Base-by-base conservation (phyloP, 2,329 filamentous ascomycete genomes). In the Epichloe gansuensis region DNA sequence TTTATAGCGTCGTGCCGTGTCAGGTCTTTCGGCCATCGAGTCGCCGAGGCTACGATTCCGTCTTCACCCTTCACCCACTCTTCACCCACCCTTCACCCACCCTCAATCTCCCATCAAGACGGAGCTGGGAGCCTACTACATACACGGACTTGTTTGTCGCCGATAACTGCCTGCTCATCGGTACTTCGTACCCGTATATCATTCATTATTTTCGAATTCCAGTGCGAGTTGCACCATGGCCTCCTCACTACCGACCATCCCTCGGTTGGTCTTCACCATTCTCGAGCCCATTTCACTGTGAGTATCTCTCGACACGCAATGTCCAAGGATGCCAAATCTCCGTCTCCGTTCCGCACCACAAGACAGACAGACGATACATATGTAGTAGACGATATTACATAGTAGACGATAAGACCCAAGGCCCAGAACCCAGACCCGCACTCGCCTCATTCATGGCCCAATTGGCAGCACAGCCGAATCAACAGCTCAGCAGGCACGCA, bases 201-300 rank as follows among this genome's bases (percentile, higher is more conserved):
- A 9, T 31, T 3, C 4, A 1, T 31, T 4, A 31, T 31, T 31
- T 8, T 31, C 28, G 3, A 31, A 4, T 4, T 31, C 28, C 28
- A 9, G 8, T 9, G 38, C 23, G 25, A 17, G 13, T 39, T 28
- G 35, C 53, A 59, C 46, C 47, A 85, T 85, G 82, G 72, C 81
- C 11, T 75, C 81, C 31, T 75, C 78, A 56, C 73, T 88, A 23
- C 83, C 85, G 2, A 62, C 73, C 3, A 72, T 86, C 61, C 85
- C 85, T 12, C 75, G 82, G 55, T 64, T 85, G 47, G 70, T 86
- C 48, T 86, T 88, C 58, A 85, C 81, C 34, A 65, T 86, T 51
- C 63, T 86, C 43, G 85, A 88, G 66, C 85, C 85, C 35, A 71
- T 86, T 54, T 83, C 82, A 21, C 72, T 86, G 82, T 85, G 74